phyloP scores from a whole-genome alignment of 2,329 filamentous ascomycete genomes.

The Fusarium sp. region DNA sequence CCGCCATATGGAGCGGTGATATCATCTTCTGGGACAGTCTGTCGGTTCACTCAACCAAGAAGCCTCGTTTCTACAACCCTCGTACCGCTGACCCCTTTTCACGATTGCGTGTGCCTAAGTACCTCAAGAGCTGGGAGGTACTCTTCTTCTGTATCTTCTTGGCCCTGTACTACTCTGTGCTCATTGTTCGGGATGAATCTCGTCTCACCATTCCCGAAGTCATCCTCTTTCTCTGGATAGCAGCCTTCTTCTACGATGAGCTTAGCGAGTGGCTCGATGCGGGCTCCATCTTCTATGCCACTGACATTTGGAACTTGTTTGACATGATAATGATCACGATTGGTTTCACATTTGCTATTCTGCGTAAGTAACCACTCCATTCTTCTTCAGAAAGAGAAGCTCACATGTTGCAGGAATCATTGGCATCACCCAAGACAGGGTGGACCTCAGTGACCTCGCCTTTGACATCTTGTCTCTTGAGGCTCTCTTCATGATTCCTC shows the following conservation, averaged over 20 bases:
- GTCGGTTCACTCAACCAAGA: conserved; percentile 78
- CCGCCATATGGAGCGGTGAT: conserved; percentile 86
- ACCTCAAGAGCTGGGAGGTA: conserved; percentile 86
- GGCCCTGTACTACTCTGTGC: conserved; percentile 84
- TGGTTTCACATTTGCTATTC: conserved; percentile 74
- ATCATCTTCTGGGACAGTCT: conserved; percentile 88
- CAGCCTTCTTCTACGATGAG: conserved; percentile 88
- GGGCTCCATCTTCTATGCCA: conserved; percentile 85
- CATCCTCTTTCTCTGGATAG: conserved; percentile 85
- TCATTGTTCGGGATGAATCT: conserved; percentile 76
- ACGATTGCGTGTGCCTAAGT: conserved; percentile 80
- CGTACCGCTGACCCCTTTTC: conserved; percentile 77
- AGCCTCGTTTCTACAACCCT: conserved; percentile 79
- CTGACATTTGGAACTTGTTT: conserved; percentile 84
- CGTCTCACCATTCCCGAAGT: conserved; percentile 76
- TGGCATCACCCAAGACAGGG: conserved; percentile 60
- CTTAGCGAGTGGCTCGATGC: conserved; percentile 87
- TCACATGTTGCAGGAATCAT: conserved; percentile 45
- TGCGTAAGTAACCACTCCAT: conserved; percentile 64
- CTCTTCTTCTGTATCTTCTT: conserved; percentile 83
- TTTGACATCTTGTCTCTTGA: conserved; percentile 93
- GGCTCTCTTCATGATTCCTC: conserved; percentile 88
- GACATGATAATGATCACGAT: conserved; percentile 80
- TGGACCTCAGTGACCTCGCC: conserved; percentile 76
- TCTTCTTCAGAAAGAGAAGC: not conserved